Conservation (phyloP, 768 basidiomycete genomes). For the Austroboletus eburneus region DNA sequence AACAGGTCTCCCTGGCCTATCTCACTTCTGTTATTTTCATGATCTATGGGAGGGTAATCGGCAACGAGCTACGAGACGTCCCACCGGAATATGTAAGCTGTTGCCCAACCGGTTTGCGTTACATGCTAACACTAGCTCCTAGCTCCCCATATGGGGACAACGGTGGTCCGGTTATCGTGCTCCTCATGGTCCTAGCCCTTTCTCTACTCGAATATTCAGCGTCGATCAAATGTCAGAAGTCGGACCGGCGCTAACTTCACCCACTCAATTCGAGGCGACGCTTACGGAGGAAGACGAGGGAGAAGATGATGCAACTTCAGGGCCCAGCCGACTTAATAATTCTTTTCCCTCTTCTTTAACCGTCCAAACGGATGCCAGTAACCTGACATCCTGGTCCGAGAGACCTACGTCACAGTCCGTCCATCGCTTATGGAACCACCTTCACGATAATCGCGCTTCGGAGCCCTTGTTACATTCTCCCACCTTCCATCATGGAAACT, state of each 20-base stretch:
- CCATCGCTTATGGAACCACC: background rate
- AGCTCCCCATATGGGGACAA: slow-evolving; percentile 33
- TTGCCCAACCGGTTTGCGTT: background rate
- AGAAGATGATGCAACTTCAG: slow-evolving; percentile 10
- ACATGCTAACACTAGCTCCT: slow-evolving; percentile 9
- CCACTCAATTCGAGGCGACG: slow-evolving; percentile 17
- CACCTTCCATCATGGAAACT: background rate
- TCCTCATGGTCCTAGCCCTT: slow-evolving; percentile 25
- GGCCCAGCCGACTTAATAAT: slow-evolving; percentile 9
- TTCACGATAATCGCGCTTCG: background rate
- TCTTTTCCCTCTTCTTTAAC: slow-evolving; percentile 9
- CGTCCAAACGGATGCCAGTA: slow-evolving; percentile 1
- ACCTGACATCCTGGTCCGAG: background rate
- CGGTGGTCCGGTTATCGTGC: slow-evolving; percentile 23
- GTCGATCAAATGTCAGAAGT: slow-evolving; percentile 21
- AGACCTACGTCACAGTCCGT: background rate
- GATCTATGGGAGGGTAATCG: slow-evolving; percentile 28
- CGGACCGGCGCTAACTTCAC: slow-evolving; percentile 17
- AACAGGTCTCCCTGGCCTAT: slow-evolving; percentile 10
- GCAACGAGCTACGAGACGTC: slow-evolving; percentile 27
- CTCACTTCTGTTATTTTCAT: slow-evolving; percentile 16
- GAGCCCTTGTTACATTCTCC: background rate
- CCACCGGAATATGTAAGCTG: slow-evolving; percentile 27
- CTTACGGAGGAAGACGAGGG: slow-evolving; percentile 20
- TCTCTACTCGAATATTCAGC: slow-evolving; percentile 19